These are phyloP conservation scores for Daldinia sp. DNA, from an alignment of 2,329 filamentous ascomycete genomes.

Conservation along the genomic window DNA sequence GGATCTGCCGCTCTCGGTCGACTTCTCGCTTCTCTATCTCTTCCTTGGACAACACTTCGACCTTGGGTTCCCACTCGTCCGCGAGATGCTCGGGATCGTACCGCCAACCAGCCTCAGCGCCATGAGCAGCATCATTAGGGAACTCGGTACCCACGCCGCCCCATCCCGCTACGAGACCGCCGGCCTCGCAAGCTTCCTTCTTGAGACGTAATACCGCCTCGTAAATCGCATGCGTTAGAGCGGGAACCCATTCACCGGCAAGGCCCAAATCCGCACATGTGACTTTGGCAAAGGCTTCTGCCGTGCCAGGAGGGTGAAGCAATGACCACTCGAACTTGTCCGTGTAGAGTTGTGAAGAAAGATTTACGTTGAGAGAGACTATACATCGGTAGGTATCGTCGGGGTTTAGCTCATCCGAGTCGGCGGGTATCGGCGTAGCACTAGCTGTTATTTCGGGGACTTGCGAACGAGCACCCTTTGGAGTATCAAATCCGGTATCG, in stretches of 20 bases:
- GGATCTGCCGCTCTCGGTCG: slow-evolving; percentile 90
- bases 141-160: slow-evolving; percentile 77
- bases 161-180: slow-evolving; percentile 82
- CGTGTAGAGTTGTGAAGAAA: slow-evolving; percentile 90
- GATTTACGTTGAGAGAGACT: slow-evolving; percentile 89
- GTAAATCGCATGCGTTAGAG: slow-evolving; percentile 96
- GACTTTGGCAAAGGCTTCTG: slow-evolving; percentile 90
- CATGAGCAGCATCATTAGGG: slow-evolving; percentile 88
- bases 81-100: slow-evolving; percentile 93
- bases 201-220: slow-evolving; percentile 92
- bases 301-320: slow-evolving; percentile 88
- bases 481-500: slow-evolving; percentile 64
- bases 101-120: slow-evolving; percentile 89
- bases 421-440: slow-evolving; percentile 72
- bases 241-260: slow-evolving; percentile 91
- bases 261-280: slow-evolving; percentile 94
- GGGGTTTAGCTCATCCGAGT: slow-evolving; percentile 82
- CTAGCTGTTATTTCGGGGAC: slow-evolving; percentile 73
- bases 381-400: slow-evolving; percentile 97
- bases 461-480: slow-evolving; percentile 61
- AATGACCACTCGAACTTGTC: slow-evolving; percentile 99
- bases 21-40: slow-evolving; percentile 98
- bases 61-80: slow-evolving; percentile 85
- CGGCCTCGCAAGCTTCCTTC: slow-evolving; percentile 95
- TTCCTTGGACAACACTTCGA: slow-evolving; percentile 87